Evolutionary conservation across 2,329 filamentous ascomycete genomes (phyloP).

Genomic region (Fusarium piperis): DNA sequence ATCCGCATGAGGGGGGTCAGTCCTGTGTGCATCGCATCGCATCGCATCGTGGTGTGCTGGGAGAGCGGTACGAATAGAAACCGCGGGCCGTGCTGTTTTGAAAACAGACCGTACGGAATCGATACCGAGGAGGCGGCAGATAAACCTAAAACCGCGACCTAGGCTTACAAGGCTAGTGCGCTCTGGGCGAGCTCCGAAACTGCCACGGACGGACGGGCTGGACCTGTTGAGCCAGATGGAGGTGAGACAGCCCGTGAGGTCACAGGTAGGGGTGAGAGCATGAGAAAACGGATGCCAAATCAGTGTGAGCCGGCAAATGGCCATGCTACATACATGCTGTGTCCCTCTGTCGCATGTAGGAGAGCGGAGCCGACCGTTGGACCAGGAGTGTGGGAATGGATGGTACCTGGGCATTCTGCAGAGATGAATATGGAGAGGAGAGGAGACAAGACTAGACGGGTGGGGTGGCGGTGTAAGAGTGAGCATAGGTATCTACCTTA

Average conservation of each 20-base stretch:
- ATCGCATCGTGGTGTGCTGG: background rate
- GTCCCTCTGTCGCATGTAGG: conserved; percentile 21
- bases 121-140: conserved; percentile 38
- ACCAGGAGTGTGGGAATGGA: conserved; percentile 2
- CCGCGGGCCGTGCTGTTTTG: conserved; percentile 8
- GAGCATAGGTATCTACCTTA: background rate
- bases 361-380: conserved; percentile 24
- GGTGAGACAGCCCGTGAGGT: conserved; percentile 10
- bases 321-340: background rate
- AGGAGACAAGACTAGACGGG: background rate
- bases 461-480: background rate
- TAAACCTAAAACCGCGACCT: conserved; percentile 31
- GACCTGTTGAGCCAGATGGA: conserved; percentile 21
- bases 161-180: conserved; percentile 8
- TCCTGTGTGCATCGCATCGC: conserved; percentile 5
- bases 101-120: conserved; percentile 37
- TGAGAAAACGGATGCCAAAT: conserved; percentile 2
- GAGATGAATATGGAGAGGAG: background rate
- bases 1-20: conserved; percentile 17
- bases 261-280: background rate
- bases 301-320: conserved; percentile 23
- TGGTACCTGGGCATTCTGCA: background rate
- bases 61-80: conserved; percentile 17
- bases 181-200: background rate
- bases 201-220: background rate